Evolutionary conservation across 2,329 filamentous ascomycete species (phyloP).

Genomic region (Chrysoporthe puriensis): DNA sequence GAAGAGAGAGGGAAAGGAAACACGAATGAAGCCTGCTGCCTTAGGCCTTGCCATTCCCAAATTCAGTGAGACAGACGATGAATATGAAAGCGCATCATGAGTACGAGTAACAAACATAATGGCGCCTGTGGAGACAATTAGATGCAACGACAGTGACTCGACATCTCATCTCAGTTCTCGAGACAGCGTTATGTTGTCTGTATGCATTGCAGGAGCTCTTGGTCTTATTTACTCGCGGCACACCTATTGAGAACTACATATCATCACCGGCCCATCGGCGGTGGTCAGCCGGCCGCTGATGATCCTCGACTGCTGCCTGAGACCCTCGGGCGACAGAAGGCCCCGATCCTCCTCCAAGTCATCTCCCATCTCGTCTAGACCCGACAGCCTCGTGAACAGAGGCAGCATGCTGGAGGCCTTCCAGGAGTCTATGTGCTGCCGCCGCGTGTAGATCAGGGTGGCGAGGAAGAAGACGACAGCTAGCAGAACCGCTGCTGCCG

Average conservation of each 20-base stretch:
- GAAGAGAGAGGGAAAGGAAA: too few relatives aligned
- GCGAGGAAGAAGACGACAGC: not conserved
- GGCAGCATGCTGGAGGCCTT: not conserved
- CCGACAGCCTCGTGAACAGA: not conserved
- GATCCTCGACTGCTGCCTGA: not conserved
- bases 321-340: not conserved
- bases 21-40: too few relatives aligned
- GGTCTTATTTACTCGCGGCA: not conserved
- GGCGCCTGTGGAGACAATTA: too few relatives aligned
- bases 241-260: not conserved
- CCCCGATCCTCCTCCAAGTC: not conserved
- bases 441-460: not conserved
- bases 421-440: constrained; percentile 1
- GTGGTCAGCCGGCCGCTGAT: not conserved
- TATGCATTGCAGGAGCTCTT: too few relatives aligned
- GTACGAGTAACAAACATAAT: too few relatives aligned
- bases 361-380: not conserved
- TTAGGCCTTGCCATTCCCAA: too few relatives aligned
- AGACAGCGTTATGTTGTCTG: too few relatives aligned
- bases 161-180: too few relatives aligned
- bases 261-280: not conserved
- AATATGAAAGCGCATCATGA: too few relatives aligned
- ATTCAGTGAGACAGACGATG: too few relatives aligned
- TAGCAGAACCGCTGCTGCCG: not conserved
- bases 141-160: too few relatives aligned